A percentile compares a stretch with the other conserved stretches of the same genome.
These are phyloP conservation scores for Phytopythium cucurbitacearum DNA, from an alignment of 352 stramenopile species.

Conservation along the genomic window DNA sequence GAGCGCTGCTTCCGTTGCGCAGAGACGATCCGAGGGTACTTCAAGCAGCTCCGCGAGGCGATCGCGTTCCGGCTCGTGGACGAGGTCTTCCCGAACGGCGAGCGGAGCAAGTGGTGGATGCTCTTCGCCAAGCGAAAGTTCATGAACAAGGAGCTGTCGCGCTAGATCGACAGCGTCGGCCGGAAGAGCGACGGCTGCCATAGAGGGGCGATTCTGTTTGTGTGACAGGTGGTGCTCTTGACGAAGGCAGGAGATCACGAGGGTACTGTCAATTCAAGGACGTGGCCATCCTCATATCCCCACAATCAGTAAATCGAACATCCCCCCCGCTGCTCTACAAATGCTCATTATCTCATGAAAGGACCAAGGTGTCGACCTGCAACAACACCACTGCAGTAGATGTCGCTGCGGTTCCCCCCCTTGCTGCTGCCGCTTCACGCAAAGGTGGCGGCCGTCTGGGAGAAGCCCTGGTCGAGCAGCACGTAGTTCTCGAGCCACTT, in stretches of 20 bases:
- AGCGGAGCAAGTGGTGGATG: constrained; percentile 94
- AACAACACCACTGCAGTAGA: too few relatives aligned
- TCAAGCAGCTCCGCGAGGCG: constrained; percentile 89
- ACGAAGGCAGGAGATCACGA: too few relatives aligned
- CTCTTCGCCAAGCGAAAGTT: constrained; percentile 93
- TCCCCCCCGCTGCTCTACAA: too few relatives aligned
- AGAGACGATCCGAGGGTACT: constrained; percentile 85
- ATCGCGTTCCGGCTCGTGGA: constrained; percentile 79
- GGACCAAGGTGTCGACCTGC: background rate
- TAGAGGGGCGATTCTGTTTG: too few relatives aligned
- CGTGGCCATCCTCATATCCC: too few relatives aligned
- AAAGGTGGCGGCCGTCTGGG: constrained; percentile 63
- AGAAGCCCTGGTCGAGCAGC: constrained; percentile 63
- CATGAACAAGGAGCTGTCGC: constrained; percentile 90
- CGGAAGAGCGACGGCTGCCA: too few relatives aligned
- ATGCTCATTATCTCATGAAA: background rate
- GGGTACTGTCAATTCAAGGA: too few relatives aligned
- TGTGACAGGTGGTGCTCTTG: too few relatives aligned
- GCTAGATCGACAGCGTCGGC: constrained; percentile 20
- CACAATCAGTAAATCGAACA: too few relatives aligned
- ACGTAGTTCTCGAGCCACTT: constrained; percentile 71
- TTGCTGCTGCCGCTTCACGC: constrained; percentile 17
- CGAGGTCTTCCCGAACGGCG: constrained; percentile 77
- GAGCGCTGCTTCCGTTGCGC: constrained; percentile 2
- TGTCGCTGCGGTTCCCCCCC: background rate